Evolutionary conservation across 2,329 filamentous ascomycete species (phyloP), one percentile per base, ranked within the genome.

Genomic region (Didymella pomorum): DNA sequence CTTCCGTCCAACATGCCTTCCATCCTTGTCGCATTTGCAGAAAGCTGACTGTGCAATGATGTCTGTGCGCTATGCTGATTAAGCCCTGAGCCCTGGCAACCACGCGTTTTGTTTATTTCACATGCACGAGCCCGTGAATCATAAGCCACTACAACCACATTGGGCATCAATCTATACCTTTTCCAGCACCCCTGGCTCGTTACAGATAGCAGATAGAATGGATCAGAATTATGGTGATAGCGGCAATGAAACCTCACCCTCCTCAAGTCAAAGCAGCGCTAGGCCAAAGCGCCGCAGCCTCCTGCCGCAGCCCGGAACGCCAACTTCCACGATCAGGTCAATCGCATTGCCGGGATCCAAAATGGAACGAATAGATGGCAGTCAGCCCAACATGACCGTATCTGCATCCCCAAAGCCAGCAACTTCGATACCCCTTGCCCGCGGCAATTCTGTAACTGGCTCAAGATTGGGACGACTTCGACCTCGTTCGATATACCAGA

Each of bases 301-400:
- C 50, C 65, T 76, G 28, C 73, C 72, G 16, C 74, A 76, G 48
- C 70, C 66, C 33, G 72, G 72, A n/a, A 66, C 71, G 21, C 49
- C 66, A n/a, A 73, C 53, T 44, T 54, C 61, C 21, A 56, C 48
- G 14, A 7, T 39, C 62, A 66, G 26, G 28, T 10, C 51, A 6
- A 23, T 31, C 10, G 20, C 35, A 23, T 21, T 33, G 9, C 29
- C 47, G 26, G 47, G 51, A 9, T 39, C n/a, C 9, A 6, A 42
- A 7, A 51, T 37, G 28, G 43, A 55, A 14, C 28, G 4, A 26
- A 23, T 14, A 16, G 23, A 52, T 12, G 37, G 7, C 7, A 43
- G 20, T 23, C 35, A 35, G 18, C 14, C 42, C 20, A 26, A 10
- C 16, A 12, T 23, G 8, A 39, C 16, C 37, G 18, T 20, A 31